Percentiles rank a stretch among this genome's conserved stretches.
Evolutionary conservation across 2,329 filamentous ascomycete genomes (phyloP).

Genomic region (Acrocalymma vagum): DNA sequence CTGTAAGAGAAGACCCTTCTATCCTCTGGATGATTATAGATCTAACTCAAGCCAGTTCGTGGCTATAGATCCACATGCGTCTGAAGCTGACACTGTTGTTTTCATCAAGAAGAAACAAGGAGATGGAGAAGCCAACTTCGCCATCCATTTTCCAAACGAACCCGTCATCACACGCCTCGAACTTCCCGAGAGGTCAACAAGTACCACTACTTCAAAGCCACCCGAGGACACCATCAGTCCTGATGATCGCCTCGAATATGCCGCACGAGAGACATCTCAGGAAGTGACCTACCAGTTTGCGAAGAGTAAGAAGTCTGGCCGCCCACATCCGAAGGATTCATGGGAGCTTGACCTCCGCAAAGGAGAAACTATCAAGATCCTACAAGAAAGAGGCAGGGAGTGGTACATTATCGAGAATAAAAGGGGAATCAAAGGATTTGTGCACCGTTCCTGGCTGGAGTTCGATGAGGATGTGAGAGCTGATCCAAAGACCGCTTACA

Average conservation of each 20-base stretch:
- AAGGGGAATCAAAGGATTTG: constrained; percentile 26
- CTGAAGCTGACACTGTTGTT: constrained; percentile 27
- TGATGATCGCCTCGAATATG: constrained; percentile 5
- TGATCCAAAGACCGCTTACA: constrained; percentile 25
- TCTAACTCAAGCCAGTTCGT: constrained; percentile 27
- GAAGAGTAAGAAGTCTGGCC: constrained; percentile 26
- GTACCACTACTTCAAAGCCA: neutral
- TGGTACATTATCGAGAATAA: constrained; percentile 31
- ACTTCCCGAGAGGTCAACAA: no score
- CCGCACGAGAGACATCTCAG: constrained; percentile 5
- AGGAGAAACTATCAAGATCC: constrained; percentile 31
- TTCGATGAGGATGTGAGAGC: constrained; percentile 21
- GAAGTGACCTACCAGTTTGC: constrained; percentile 23
- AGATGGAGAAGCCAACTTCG: constrained; percentile 19
- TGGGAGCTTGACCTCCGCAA: constrained; percentile 35
- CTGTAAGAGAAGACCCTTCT: constrained; percentile 18
- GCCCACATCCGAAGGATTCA: constrained; percentile 27
- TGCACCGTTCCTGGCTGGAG: constrained; percentile 33
- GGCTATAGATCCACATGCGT: constrained; percentile 27
- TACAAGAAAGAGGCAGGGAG: constrained; percentile 27
- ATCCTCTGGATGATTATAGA: neutral
- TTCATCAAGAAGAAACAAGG: constrained; percentile 33
- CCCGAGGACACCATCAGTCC: neutral
- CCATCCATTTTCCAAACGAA: constrained; percentile 27
- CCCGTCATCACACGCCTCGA: constrained; percentile 17